Evolutionary conservation across 306 rosid species (phyloP), one percentile per base, ranked within the genome.

Genomic region (Senna siamea): DNA sequence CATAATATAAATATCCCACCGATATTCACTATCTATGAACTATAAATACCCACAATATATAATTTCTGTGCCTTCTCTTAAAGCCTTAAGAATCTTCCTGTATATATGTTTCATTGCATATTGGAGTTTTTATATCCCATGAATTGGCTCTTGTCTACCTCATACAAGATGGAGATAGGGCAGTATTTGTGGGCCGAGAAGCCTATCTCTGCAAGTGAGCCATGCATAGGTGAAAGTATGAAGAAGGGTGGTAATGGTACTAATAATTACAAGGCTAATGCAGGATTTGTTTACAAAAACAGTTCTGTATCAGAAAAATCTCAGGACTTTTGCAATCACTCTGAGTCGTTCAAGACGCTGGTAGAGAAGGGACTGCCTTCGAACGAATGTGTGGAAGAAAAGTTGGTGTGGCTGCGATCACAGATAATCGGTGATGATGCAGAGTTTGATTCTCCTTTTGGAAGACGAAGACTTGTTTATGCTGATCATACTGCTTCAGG

Each of bases 401-500:
- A 80, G 22, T 34, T 88, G 9, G 57, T 68, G 26, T 93, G 98
- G 98, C 1, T 93, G 5, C 69, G 87, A 0, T 86, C 89, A 1
- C 89, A 91, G 71, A 83, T 89, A 12, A 69, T 91, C 4, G 98
- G 98, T 2, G 70, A 66, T 0, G 73, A 79, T 34, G 83, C 46
- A 3, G 87, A 85, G 53, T 83, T 87, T n/a, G 71, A 82, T 9
- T 85, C 98, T 71, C 89, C 88, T 0, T 86, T 86, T 62, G 98
- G 97, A 48, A 85, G 66, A 66, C 53, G 92, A 79, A 44, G 66
- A 9, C 66, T 93, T 69, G 60, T 84, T 0, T 93, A 93, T 78
- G 93, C 97, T 47, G 98, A 93, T 84, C 92, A 89, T 81, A 93
- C 98, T 6, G 98, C 98, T 40, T 87, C 97, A 0, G 98, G 83